phyloP scores from a whole-genome alignment of 306 rosid genomes.

The Echinosophora koreensis region DNA sequence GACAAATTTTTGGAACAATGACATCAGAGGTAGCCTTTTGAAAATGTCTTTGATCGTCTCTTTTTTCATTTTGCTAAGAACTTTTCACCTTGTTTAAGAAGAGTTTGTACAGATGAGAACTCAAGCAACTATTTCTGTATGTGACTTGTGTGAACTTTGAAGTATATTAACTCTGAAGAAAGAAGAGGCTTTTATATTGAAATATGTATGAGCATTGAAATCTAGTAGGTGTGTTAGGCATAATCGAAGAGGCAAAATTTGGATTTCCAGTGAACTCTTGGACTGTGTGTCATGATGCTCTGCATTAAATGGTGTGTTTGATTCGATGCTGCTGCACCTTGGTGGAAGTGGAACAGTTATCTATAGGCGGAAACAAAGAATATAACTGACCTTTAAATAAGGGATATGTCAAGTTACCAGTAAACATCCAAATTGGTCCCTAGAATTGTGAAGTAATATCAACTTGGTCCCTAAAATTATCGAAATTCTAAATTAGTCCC shows the following conservation, averaged over 20 bases:
- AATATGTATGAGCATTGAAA: neutral
- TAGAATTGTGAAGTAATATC: too few relatives aligned
- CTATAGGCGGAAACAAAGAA: neutral
- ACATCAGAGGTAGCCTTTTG: conserved; percentile 3
- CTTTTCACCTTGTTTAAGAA: neutral
- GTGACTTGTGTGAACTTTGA: neutral
- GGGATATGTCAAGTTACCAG: too few relatives aligned
- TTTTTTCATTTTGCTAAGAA: neutral
- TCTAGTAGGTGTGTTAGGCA: neutral
- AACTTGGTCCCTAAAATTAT: too few relatives aligned
- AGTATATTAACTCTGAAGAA: neutral
- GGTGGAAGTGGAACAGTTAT: neutral
- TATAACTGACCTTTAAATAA: neutral
- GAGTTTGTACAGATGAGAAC: neutral
- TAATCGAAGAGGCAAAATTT: neutral
- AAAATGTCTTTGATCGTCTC: neutral
- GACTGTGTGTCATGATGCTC: neutral
- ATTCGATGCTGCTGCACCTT: neutral
- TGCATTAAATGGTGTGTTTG: neutral
- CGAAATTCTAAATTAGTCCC: too few relatives aligned
- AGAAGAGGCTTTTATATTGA: neutral
- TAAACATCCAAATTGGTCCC: too few relatives aligned
- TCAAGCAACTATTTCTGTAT: neutral
- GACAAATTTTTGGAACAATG: neutral
- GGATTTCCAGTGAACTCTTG: neutral